A percentile compares a stretch with the other conserved stretches of the same genome.
Evolutionary conservation across 2,329 filamentous ascomycete genomes (phyloP).

Genomic region (Magnaporthiopsis incrustans): DNA sequence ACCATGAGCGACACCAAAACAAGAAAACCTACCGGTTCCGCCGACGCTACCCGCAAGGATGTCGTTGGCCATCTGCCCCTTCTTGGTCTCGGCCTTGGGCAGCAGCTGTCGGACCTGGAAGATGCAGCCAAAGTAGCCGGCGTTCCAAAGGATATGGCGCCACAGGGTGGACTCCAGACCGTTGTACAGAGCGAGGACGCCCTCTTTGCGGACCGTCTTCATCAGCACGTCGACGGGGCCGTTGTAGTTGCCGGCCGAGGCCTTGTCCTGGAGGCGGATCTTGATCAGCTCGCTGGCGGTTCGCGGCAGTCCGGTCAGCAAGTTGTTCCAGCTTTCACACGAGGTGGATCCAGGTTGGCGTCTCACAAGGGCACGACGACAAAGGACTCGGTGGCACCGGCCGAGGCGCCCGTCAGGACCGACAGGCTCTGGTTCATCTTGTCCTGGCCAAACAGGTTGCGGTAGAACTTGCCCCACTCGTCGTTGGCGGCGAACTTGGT

Average conservation of each 20-base stretch:
- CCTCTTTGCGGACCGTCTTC: slow-evolving; percentile 46
- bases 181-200: slow-evolving; percentile 85
- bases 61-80: slow-evolving; percentile 76
- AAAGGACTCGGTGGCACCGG: slow-evolving; percentile 91
- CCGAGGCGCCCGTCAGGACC: slow-evolving; percentile 85
- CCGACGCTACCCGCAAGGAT: slow-evolving; percentile 61
- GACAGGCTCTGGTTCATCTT: slow-evolving; percentile 92
- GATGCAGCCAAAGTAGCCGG: slow-evolving; percentile 96
- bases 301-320: not conserved
- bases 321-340: too few relatives aligned
- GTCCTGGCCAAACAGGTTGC: slow-evolving; percentile 70
- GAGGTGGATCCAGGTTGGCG: too few relatives aligned
- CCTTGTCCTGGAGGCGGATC: slow-evolving; percentile 94
- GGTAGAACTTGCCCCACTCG: slow-evolving; percentile 94
- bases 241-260: slow-evolving; percentile 79
- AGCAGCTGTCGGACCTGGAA: slow-evolving; percentile 88
- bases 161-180: slow-evolving; percentile 94
- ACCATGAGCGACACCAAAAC: too few relatives aligned
- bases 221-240: slow-evolving; percentile 72
- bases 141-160: slow-evolving; percentile 84
- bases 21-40: slow-evolving; percentile 11
- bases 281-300: slow-evolving; percentile 72
- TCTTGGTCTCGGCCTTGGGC: slow-evolving; percentile 74
- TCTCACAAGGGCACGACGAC: slow-evolving; percentile 77
- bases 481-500: slow-evolving; percentile 99